Conservation (phyloP, 192 early-diverging fungal species). For the Coemansia sp. region DNA sequence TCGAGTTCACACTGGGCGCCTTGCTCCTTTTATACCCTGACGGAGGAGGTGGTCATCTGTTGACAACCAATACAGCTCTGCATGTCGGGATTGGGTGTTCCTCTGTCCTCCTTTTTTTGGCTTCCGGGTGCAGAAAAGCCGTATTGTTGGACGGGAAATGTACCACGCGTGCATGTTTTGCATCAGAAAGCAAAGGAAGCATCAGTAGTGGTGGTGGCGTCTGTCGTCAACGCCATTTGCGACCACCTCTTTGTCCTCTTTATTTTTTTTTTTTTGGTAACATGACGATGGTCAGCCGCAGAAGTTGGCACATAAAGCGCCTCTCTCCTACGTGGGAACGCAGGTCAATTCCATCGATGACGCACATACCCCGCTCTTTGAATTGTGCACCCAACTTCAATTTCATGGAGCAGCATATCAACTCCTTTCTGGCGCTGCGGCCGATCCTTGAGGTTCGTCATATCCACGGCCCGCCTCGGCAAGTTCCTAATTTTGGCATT, state of each 20-base stretch:
- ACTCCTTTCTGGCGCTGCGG: background rate
- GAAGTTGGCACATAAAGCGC: background rate
- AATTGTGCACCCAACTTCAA: background rate
- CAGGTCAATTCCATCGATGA: constrained; percentile 3
- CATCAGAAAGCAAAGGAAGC: constrained; percentile 8
- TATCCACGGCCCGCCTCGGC: background rate
- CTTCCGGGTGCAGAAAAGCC: background rate
- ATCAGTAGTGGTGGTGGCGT: background rate
- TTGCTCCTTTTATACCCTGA: background rate
- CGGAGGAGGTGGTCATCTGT: background rate
- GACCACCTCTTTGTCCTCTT: background rate
- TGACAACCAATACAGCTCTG: constrained; percentile 3
- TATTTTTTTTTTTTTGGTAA: background rate
- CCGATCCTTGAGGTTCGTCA: constrained; percentile 3
- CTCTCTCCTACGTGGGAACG: background rate
- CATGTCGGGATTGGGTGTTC: background rate
- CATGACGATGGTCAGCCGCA: constrained; percentile 7
- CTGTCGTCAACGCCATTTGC: background rate
- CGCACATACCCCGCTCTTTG: background rate
- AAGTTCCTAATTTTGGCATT: background rate
- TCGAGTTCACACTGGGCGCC: background rate
- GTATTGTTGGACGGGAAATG: background rate
- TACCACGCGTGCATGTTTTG: background rate
- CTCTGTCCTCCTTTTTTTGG: constrained; percentile 4
- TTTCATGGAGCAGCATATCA: constrained; percentile 7